Evolutionary conservation across 495 filamentous ascomycete genomes (phyloP).

Genomic region (Penicillium bialowiezense): DNA sequence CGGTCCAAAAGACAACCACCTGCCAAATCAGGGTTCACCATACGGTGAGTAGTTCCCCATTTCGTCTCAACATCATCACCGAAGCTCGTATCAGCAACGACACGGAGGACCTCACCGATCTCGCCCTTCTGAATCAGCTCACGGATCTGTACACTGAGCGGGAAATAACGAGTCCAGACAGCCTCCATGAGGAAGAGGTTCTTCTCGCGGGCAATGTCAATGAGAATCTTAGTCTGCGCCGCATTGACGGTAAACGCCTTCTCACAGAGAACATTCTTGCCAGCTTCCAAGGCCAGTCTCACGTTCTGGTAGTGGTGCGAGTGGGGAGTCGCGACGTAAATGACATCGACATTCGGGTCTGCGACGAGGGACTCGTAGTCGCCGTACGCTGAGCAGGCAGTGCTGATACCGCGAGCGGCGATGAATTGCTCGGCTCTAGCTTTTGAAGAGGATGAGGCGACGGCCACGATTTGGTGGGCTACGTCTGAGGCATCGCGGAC

Average conservation of each 20-base stretch:
- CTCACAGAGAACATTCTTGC: slow-evolving; percentile 89
- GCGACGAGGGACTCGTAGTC: slow-evolving; percentile 76
- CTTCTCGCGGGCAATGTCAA: slow-evolving; percentile 72
- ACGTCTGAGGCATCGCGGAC: slow-evolving; percentile 70
- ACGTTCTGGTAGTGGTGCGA: slow-evolving; percentile 93
- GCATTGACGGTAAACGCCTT: slow-evolving; percentile 93
- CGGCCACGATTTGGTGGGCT: slow-evolving; percentile 74
- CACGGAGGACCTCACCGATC: slow-evolving; percentile 76
- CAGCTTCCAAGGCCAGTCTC: slow-evolving; percentile 75
- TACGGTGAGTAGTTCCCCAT: slow-evolving; percentile 62
- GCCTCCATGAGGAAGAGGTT: slow-evolving; percentile 95
- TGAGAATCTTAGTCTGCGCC: slow-evolving; percentile 70
- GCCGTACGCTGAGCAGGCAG: slow-evolving; percentile 69
- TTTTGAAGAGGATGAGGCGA: slow-evolving; percentile 73
- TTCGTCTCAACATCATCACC: slow-evolving; percentile 48
- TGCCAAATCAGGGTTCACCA: slow-evolving; percentile 84
- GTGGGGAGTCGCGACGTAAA: slow-evolving; percentile 94
- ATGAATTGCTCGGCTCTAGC: slow-evolving; percentile 72
- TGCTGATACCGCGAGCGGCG: slow-evolving; percentile 58
- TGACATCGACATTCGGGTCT: slow-evolving; percentile 76
- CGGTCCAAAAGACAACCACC: slow-evolving; percentile 80
- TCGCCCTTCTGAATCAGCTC: slow-evolving; percentile 64
- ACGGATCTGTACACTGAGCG: slow-evolving; percentile 71
- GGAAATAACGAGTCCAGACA: slow-evolving; percentile 93
- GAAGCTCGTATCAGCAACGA: slow-evolving; percentile 67